These are phyloP conservation scores for Colletotrichum somersetense DNA, from an alignment of 2,329 filamentous ascomycete species.

Conservation along the genomic window DNA sequence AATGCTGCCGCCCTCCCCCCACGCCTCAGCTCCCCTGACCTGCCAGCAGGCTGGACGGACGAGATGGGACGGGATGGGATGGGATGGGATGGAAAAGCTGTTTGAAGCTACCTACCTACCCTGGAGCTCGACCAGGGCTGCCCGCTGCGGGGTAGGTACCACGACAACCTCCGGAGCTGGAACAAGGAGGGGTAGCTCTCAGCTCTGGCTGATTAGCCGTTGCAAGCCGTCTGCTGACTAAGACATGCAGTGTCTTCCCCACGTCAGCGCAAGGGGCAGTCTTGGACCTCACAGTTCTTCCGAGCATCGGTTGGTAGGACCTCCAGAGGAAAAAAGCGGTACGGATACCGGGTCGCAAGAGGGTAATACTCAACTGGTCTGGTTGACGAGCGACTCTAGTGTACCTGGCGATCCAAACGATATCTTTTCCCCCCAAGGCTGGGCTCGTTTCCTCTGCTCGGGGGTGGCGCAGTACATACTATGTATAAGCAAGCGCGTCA, in stretches of 20 bases:
- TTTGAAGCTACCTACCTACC: slow-evolving; percentile 12
- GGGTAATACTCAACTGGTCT: neutral
- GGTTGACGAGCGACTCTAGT: neutral
- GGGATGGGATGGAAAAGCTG: slow-evolving; percentile 11
- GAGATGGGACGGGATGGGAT: neutral
- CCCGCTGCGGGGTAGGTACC: slow-evolving; percentile 29
- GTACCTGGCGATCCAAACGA: neutral
- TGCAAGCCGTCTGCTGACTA: slow-evolving; percentile 31
- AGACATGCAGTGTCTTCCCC: neutral
- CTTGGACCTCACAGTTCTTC: neutral
- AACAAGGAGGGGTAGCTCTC: neutral
- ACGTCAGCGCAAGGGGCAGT: neutral
- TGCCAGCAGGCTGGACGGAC: slow-evolving; percentile 7
- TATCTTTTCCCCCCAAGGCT: neutral
- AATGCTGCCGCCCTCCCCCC: neutral
- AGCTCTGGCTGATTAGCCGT: slow-evolving; percentile 10
- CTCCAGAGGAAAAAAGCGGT: too few relatives aligned
- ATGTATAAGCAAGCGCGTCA: too few relatives aligned
- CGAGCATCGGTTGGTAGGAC: too few relatives aligned
- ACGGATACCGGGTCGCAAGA: neutral
- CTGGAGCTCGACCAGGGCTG: slow-evolving; percentile 27
- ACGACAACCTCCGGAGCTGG: neutral
- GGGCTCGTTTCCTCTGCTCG: neutral
- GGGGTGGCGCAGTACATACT: neutral
- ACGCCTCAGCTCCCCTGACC: slow-evolving; percentile 9